These are phyloP conservation scores for Dryas integrifolia DNA, from an alignment of 331 rosid genomes.

Conservation along the genomic window DNA sequence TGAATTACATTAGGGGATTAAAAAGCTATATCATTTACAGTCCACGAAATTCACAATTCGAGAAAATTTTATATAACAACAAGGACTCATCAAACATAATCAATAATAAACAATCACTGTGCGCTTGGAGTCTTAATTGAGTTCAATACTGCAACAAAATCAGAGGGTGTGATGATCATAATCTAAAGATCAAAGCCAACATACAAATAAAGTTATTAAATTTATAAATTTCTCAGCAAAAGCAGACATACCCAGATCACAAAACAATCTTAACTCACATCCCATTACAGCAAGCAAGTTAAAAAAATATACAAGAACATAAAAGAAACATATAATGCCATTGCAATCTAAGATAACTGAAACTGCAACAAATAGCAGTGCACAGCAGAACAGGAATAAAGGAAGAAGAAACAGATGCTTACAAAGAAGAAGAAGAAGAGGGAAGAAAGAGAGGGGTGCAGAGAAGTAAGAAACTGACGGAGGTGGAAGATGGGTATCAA, in stretches of 20 bases:
- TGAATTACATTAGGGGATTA: slow-evolving; percentile 18
- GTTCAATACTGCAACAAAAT: slow-evolving; percentile 28
- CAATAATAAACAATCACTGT: slow-evolving; percentile 14
- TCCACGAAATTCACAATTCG: slow-evolving; percentile 18
- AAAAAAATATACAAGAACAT: slow-evolving; percentile 16
- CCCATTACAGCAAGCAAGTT: slow-evolving; percentile 28
- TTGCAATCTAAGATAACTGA: slow-evolving; percentile 33
- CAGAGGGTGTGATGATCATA: slow-evolving; percentile 33
- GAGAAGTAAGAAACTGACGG: slow-evolving; percentile 49
- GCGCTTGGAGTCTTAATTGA: slow-evolving; percentile 36
- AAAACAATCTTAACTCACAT: slow-evolving; percentile 36
- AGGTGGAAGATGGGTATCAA: slow-evolving; percentile 45
- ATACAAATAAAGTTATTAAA: slow-evolving; percentile 17
- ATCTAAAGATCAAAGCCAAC: slow-evolving; percentile 34
- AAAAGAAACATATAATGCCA: slow-evolving; percentile 34
- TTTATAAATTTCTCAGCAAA: slow-evolving; percentile 22
- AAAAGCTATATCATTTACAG: slow-evolving; percentile 21
- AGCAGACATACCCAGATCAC: slow-evolving; percentile 48
- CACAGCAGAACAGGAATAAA: slow-evolving; percentile 9
- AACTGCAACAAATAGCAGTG: slow-evolving; percentile 30
- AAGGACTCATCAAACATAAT: background rate
- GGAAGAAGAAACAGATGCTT: slow-evolving; percentile 38
- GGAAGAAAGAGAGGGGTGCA: slow-evolving; percentile 26
- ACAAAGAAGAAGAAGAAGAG: slow-evolving; percentile 33
- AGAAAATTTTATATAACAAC: background rate